These are phyloP conservation scores for Pseudogymnoascus destructans DNA, from an alignment of 2,329 filamentous ascomycete species.

Conservation along the genomic window DNA sequence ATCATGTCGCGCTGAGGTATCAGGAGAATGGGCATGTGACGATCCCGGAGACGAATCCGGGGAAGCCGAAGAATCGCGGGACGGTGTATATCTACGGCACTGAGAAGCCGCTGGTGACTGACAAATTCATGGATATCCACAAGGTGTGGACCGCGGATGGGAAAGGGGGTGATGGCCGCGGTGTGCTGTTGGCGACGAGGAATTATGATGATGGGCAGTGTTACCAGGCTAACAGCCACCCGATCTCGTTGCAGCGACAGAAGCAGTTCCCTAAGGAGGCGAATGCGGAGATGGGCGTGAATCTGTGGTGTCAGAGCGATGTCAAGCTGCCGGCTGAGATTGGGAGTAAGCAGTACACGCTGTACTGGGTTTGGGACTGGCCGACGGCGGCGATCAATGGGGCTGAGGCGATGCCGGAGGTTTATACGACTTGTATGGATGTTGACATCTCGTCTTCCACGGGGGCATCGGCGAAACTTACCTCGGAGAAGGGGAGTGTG, in stretches of 20 bases:
- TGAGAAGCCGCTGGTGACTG: constrained; percentile 37
- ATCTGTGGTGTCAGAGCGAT: constrained; percentile 9
- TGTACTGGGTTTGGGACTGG: constrained; percentile 97
- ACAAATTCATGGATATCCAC: constrained; percentile 46
- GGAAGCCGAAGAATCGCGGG: constrained; percentile 53
- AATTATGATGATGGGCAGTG: constrained; percentile 83
- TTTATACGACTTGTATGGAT: constrained; percentile 43
- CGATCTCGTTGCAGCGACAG: constrained; percentile 24
- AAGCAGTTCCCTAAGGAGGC: constrained; percentile 41
- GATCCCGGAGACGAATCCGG: constrained; percentile 38
- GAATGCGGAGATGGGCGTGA: constrained; percentile 32
- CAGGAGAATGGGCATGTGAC: constrained; percentile 69
- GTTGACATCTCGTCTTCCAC: constrained; percentile 23
- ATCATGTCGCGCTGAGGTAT: constrained; percentile 53
- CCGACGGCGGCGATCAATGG: constrained; percentile 29
- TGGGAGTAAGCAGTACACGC: constrained; percentile 43
- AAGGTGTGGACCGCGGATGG: constrained; percentile 64
- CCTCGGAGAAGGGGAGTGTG: background rate
- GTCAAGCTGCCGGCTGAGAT: constrained; percentile 32
- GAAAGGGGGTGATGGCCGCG: constrained; percentile 62
- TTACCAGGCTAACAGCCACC: constrained; percentile 53
- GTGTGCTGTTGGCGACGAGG: constrained; percentile 58
- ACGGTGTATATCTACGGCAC: constrained; percentile 68
- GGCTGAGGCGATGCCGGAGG: constrained; percentile 35
- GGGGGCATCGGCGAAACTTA: background rate